Percentiles rank a stretch among this genome's conserved stretches.
Conservation (phyloP, 148 eudicot genomes). For the Nyssa sinensis region DNA sequence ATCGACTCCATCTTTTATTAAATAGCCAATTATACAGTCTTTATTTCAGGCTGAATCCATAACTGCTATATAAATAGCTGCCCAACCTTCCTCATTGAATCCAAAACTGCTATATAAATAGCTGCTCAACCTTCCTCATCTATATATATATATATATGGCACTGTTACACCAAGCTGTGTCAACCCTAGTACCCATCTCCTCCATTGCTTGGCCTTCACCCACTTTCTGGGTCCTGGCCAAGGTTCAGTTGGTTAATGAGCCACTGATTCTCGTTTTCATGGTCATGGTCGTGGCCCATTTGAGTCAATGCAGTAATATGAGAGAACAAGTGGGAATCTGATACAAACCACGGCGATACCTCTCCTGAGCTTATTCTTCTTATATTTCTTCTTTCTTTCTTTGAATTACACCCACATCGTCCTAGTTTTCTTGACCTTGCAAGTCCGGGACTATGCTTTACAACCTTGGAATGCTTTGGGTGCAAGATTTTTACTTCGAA, state of each 20-base stretch:
- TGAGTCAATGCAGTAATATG: not conserved
- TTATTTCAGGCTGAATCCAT: conserved; percentile 17
- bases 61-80: conserved; percentile 23
- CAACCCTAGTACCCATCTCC: conserved; percentile 29
- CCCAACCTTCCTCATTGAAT: conserved; percentile 4
- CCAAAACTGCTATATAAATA: conserved; percentile 23
- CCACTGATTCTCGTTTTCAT: not conserved
- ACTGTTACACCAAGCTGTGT: conserved; percentile 25
- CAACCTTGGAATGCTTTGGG: not conserved
- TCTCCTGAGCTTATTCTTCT: conserved; percentile 74
- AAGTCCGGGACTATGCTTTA: conserved; percentile 32
- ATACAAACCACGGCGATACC: conserved; percentile 42
- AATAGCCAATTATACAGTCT: conserved; percentile 33
- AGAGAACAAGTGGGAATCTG: conserved; percentile 14
- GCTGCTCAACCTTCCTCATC: not conserved
- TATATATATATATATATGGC: conserved; percentile 1
- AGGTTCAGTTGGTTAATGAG: conserved; percentile 8
- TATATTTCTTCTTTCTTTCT: not conserved
- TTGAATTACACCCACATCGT: conserved; percentile 23
- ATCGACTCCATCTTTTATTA: conserved; percentile 36
- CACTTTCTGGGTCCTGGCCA: not conserved
- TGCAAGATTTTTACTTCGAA: not conserved
- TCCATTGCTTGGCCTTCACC: not conserved
- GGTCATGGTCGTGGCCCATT: conserved; percentile 12
- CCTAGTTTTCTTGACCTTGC: conserved; percentile 85